phyloP scores from a whole-genome alignment of 176 grass and related monocot species.

The Bromus sterilis region DNA sequence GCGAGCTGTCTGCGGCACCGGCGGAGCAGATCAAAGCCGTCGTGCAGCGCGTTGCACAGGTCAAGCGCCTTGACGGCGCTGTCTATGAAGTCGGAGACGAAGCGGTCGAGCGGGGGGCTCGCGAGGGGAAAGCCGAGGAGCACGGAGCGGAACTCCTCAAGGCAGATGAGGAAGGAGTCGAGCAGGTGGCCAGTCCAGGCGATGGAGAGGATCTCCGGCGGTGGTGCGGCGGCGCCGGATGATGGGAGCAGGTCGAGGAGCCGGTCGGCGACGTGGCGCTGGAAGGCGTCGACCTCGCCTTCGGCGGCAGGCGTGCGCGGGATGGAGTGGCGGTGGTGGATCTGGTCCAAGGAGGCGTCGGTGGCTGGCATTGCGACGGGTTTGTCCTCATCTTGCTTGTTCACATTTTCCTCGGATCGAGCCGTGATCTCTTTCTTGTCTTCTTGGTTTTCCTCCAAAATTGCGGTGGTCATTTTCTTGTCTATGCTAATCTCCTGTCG shows the following conservation, averaged over 20 bases:
- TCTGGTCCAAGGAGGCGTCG: too few relatives aligned
- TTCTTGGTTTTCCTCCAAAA: too few relatives aligned
- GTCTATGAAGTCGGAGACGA: constrained; percentile 75
- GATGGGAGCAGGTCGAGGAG: constrained; percentile 35
- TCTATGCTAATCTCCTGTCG: too few relatives aligned
- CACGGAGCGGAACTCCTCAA: constrained; percentile 72
- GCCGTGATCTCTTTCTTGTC: too few relatives aligned
- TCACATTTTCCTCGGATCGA: too few relatives aligned
- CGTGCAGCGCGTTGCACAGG: constrained; percentile 80
- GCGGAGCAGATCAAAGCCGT: constrained; percentile 63
- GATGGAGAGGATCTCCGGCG: constrained; percentile 42
- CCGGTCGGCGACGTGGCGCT: constrained; percentile 34
- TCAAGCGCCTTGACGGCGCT: constrained; percentile 77
- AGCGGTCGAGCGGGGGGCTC: constrained; percentile 50
- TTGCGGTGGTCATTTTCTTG: too few relatives aligned
- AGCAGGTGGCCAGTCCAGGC: constrained; percentile 56
- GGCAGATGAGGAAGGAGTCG: constrained; percentile 62
- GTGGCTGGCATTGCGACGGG: too few relatives aligned
- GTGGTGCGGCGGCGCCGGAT: not conserved
- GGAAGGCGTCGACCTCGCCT: constrained; percentile 48
- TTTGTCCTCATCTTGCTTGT: too few relatives aligned
- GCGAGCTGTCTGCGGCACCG: constrained; percentile 57
- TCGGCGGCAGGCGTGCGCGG: constrained; percentile 16
- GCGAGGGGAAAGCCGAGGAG: constrained; percentile 22
- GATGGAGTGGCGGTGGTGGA: constrained; percentile 5